Evolutionary conservation across 306 rosid genomes (phyloP).

Genomic region (Purshia tridentata): DNA sequence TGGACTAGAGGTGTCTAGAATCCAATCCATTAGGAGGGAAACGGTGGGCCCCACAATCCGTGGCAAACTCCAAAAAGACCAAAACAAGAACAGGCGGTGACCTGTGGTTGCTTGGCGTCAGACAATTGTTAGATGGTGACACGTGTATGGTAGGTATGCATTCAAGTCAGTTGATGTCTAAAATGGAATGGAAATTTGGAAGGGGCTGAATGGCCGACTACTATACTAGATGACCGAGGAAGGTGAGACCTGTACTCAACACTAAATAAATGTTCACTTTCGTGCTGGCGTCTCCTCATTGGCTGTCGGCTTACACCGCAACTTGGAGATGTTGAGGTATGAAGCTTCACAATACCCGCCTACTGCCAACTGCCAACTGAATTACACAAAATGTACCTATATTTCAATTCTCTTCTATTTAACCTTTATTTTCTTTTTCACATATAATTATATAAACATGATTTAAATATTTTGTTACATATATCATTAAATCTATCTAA

Average conservation of each 20-base stretch:
- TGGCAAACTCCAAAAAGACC: no score
- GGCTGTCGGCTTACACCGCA: background rate
- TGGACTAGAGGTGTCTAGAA: no score
- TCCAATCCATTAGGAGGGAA: no score
- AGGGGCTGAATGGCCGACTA: background rate
- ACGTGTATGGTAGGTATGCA: conserved; percentile 8
- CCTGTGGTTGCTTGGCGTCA: background rate
- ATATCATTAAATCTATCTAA: no score
- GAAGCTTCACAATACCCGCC: conserved; percentile 23
- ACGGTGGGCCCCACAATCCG: no score
- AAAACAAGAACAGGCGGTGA: background rate
- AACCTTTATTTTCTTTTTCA: background rate
- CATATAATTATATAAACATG: background rate
- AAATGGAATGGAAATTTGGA: background rate
- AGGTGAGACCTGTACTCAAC: background rate
- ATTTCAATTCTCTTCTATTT: background rate
- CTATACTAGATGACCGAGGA: background rate
- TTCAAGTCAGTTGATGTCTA: background rate
- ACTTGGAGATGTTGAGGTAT: conserved; percentile 5
- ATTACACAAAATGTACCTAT: background rate
- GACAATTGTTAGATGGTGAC: background rate
- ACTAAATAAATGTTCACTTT: no score
- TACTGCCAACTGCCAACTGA: no score
- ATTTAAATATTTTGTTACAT: background rate
- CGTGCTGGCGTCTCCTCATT: background rate